A percentile compares a stretch with the other conserved stretches of the same genome.
These are phyloP conservation scores for Ustilago cynodontis DNA, from an alignment of 1,284 basidiomycete species.

Conservation along the genomic window DNA sequence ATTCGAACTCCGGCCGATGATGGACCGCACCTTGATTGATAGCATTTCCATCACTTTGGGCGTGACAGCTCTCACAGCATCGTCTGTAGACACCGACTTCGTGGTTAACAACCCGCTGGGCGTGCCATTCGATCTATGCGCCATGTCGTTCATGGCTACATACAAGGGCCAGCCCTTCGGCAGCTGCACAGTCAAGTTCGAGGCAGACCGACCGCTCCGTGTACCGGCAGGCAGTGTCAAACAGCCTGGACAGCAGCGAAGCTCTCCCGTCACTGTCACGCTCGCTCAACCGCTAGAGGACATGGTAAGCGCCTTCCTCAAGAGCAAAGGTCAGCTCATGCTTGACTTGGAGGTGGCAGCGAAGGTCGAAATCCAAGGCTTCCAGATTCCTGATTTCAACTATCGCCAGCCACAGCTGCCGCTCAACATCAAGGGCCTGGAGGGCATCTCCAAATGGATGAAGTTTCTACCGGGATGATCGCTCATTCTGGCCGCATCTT, in stretches of 20 bases:
- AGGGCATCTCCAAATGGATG: slow-evolving; percentile 52
- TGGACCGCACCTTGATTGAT: slow-evolving; percentile 57
- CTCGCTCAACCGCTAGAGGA: slow-evolving; percentile 57
- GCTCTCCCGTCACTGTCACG: slow-evolving; percentile 40
- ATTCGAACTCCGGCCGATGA: slow-evolving; percentile 58
- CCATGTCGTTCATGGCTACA: slow-evolving; percentile 54
- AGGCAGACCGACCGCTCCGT: slow-evolving; percentile 32
- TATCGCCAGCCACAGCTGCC: slow-evolving; percentile 57
- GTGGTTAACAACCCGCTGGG: slow-evolving; percentile 59
- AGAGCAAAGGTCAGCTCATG: slow-evolving; percentile 54
- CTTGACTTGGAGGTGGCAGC: slow-evolving; percentile 59
- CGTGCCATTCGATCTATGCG: slow-evolving; percentile 53
- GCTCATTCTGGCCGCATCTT: background rate
- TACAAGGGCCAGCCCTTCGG: slow-evolving; percentile 58
- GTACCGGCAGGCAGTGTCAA: slow-evolving; percentile 45
- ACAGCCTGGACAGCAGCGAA: slow-evolving; percentile 34
- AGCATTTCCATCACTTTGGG: slow-evolving; percentile 58
- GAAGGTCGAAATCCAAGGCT: slow-evolving; percentile 52
- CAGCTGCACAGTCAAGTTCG: slow-evolving; percentile 40
- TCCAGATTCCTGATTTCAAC: slow-evolving; percentile 53
- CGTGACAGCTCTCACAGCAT: slow-evolving; percentile 54
- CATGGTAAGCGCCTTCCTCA: slow-evolving; percentile 54
- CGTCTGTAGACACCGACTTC: slow-evolving; percentile 54
- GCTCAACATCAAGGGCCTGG: slow-evolving; percentile 54
- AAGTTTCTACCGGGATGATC: slow-evolving; percentile 31